phyloP scores from a whole-genome alignment of 495 filamentous ascomycete species.

The Aspergillus hancockii region DNA sequence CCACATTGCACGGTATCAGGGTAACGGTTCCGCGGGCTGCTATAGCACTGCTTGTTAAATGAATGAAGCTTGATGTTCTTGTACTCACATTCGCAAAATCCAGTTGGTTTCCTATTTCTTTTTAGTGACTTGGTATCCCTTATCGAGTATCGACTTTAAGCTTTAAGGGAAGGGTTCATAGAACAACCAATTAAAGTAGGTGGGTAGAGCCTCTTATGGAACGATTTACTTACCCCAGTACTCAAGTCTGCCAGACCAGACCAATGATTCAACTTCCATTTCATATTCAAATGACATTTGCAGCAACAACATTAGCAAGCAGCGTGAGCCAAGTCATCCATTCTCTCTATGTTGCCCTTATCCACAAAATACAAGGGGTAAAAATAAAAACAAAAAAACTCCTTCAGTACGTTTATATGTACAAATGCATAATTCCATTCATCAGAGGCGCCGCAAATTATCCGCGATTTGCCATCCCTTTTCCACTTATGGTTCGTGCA shows the following conservation, averaged over 20 bases:
- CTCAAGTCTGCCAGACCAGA: too few species aligned
- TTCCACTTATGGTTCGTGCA: slow-evolving; percentile 11
- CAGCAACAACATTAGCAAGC: not conserved
- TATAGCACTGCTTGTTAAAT: slow-evolving; percentile 4
- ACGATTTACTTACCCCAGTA: too few species aligned
- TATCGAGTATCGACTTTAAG: too few species aligned
- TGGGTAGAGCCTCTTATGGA: too few species aligned
- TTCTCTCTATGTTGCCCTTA: not conserved
- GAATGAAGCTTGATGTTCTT: slow-evolving; percentile 8
- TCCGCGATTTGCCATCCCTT: not conserved
- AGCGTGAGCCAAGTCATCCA: not conserved
- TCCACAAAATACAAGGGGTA: not conserved
- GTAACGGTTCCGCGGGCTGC: slow-evolving; percentile 5
- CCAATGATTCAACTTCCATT: too few species aligned
- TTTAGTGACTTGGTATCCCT: not conserved
- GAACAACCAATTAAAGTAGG: too few species aligned
- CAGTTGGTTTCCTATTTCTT: not conserved
- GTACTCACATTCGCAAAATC: not conserved
- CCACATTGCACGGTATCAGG: not conserved
- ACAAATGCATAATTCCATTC: slow-evolving; percentile 2
- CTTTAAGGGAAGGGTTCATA: too few species aligned
- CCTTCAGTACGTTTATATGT: slow-evolving; percentile 4
- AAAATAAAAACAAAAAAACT: slow-evolving; percentile 4
- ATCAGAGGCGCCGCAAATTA: not conserved
- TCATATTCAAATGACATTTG: too few species aligned